A percentile compares a stretch with the other conserved stretches of the same genome.
These are phyloP conservation scores for Nephelium lappaceum DNA, from an alignment of 345 rosid species.

Conservation along the genomic window DNA sequence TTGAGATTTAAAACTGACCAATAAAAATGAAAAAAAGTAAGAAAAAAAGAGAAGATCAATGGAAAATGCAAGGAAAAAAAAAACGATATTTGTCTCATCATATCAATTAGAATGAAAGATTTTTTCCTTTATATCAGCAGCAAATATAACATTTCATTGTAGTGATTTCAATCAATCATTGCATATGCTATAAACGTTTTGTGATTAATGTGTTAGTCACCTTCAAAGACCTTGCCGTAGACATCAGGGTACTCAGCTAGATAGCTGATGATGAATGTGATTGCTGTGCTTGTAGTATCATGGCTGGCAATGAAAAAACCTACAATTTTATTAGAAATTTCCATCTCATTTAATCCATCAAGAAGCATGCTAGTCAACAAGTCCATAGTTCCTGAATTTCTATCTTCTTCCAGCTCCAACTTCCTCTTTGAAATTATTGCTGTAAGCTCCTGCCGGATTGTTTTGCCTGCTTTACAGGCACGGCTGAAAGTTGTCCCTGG, in stretches of 20 bases:
- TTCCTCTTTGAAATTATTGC: conserved; percentile 29
- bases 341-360: conserved; percentile 26
- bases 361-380: conserved; percentile 24
- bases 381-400: conserved; percentile 8
- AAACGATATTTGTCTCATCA: too few species aligned
- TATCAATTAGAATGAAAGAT: too few species aligned
- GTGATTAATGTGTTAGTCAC: neutral
- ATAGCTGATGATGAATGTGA: conserved; percentile 30
- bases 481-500: conserved; percentile 31
- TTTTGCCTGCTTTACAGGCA: conserved; percentile 27
- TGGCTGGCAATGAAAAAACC: conserved; percentile 35
- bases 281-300: conserved; percentile 31
- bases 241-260: conserved; percentile 27
- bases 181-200: too few species aligned
- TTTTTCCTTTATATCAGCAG: too few species aligned
- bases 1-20: too few species aligned
- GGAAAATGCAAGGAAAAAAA: too few species aligned
- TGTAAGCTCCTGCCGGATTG: conserved; percentile 20
- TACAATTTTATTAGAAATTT: conserved; percentile 28
- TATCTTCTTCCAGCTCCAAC: conserved; percentile 16
- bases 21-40: too few species aligned
- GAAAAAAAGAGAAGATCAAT: too few species aligned
- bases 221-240: conserved; percentile 20
- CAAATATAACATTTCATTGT: too few species aligned
- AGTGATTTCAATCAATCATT: too few species aligned